Evolutionary conservation across 805 yeast species (phyloP), one percentile per base, ranked within the genome.

Genomic region (Brettanomyces naardenensis): DNA sequence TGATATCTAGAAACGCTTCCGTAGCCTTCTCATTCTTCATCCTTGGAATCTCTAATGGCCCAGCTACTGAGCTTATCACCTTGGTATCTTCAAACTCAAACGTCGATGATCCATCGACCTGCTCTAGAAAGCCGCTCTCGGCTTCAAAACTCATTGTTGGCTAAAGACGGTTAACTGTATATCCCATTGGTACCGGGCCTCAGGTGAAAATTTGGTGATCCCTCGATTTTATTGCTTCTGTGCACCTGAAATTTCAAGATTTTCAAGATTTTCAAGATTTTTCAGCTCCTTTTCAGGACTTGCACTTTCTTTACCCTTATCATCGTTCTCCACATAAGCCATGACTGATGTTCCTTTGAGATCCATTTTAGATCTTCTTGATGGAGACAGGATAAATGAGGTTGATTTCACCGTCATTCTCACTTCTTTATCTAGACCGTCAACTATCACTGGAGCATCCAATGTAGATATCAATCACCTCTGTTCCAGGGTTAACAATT

Each of bases 21-120:
- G 83, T 79, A 9, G 97, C 95, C 25, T 79, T 58, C 55, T 90
- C 97, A 53, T 88, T 95, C 48, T 90, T 73, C 11, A 75, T 60
- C 54, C 80, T 81, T 9, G 86, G 79, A 2, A 49, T 47, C 51
- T 90, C 97, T 22, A 90, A 71, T 0, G 98, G 98, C 0, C 98
- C 98, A 1, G 89, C 73, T 1, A 90, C 89, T 0, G 95, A 78
- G 31, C 80, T 75, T 2, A 89, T 60, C 3, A 83, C 78, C 40
- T 72, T 72, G 1, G 82, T 74, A 14, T 57, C 56, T 2, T 71
- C 75, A n/a, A 62, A 54, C 13, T 61, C 54, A 40, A 78, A 65
- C 19, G 71, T 71, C 1, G 90, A 78, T 1, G 95, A 84, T 1
- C 97, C 97, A 56, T 87, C 95, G 2, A 80, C 90, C 44, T 76